Evolutionary conservation across 129 eudicot species (phyloP), one percentile per base, ranked within the genome.

Genomic region (Flaveria sonorensis): DNA sequence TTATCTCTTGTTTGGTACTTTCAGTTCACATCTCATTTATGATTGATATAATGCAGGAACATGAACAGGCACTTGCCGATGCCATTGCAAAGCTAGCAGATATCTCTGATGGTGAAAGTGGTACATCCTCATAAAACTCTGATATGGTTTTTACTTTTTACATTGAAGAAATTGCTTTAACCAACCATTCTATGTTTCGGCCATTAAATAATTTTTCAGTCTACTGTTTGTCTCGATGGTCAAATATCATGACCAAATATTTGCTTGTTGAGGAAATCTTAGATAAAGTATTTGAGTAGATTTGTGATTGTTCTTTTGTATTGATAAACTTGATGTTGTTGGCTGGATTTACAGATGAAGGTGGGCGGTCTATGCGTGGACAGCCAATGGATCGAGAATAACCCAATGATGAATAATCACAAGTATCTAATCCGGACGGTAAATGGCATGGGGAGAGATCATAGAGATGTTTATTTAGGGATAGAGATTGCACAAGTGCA

Each of bases 1-100:
- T 12, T 51, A 51, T 70, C 42, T 71, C 26, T 67, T 57, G 73
- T 60, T 74, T 74, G 9, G 10, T 30, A 9, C 6, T 50, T 0
- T 68, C 19, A 2, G 12, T 45, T 23, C 9, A 56, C 67, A 80
- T 77, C 46, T 64, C 20, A 21, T 24, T 63, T 4, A 19, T 21
- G 51, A 39, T 63, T 74, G 8, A 10, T 28, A 19, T 32, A 23
- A 72, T 74, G 76, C 84, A 89, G 96, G 96, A 89, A 52, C 96
- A 89, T 75, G 96, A 89, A 85, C 88, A 87, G 57, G 89, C 96
- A 43, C 88, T 89, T 18, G 79, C 77, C 1, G 92, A 87, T 67
- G 92, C 91, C 48, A 80, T 88, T 71, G 81, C 89, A 50, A 84
- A 82, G 75, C 87, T 89, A 26, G 89, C 78, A 11, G 89, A 87